Evolutionary conservation across 2,329 filamentous ascomycete species (phyloP), one percentile per base, ranked within the genome.

Genomic region (Polychaeton citri): DNA sequence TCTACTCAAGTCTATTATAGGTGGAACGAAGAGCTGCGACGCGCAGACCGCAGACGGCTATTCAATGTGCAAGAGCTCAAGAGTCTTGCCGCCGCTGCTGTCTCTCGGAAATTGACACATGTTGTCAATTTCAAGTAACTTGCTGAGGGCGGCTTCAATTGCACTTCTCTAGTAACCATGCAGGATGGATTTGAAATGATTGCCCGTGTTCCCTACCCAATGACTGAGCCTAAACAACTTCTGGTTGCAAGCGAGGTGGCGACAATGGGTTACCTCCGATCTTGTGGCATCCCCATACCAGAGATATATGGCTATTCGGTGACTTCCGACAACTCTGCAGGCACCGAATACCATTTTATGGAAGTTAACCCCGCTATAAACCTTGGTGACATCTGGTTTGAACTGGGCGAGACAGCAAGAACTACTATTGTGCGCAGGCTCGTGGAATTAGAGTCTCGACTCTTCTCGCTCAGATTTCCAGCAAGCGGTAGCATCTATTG

Each of bases 111-210:
- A 3, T 10, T 28, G 12, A 15, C 12, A 28, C 12, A 28, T 15
- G 15, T 28, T 28, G 12, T 28, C 15, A 12, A 6, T n/a, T 43
- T 59, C 32, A 33, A 12, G 5, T 61, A 61, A 36, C 13, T 61
- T 9, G 48, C 50, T 2, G 57, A 62, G 37, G 58, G 58, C 24
- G 54, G 52, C 2, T 59, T 55, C 36, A 59, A 61, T 38, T 51
- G 56, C 2, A 34, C 55, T 0, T 57, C 61, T 30, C 43, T 24
- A 19, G 33, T 30, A 19, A 36, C 18, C 10, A 36, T 37, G 13
- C 10, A 17, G 54, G 43, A 47, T 39, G 43, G 36, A 8, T 41
- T 45, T 26, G 36, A 43, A 28, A 10, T 51, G 9, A 41, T 51
- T 6, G 48, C 43, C 24, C 46, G 48, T 13, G 40, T 51, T 19